Conservation (phyloP, 345 rosid genomes). For the rapeseed (Brassica napus) region DNA sequence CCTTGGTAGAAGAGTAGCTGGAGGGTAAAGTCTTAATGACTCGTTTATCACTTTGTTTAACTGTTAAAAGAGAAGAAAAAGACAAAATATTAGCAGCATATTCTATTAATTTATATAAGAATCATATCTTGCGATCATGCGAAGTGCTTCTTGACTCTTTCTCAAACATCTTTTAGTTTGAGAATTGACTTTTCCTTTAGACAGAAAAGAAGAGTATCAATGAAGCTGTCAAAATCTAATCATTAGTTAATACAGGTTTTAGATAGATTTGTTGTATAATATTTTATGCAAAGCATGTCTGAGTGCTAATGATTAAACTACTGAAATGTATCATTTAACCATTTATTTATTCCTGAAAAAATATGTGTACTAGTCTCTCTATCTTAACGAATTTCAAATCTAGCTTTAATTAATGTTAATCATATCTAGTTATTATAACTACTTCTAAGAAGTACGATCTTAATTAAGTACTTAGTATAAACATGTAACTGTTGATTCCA, state of each 20-base stretch:
- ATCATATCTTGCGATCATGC: conserved; percentile 38
- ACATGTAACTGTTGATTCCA: neutral
- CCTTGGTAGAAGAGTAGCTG: conserved; percentile 83
- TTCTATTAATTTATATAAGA: neutral
- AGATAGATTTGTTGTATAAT: conserved; percentile 14
- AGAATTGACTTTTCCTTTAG: conserved; percentile 31
- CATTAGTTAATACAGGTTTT: conserved; percentile 34
- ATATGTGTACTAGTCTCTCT: neutral
- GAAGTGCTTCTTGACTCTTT: conserved; percentile 44
- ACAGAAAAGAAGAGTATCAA: neutral
- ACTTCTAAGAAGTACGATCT: neutral
- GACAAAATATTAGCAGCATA: conserved; percentile 23
- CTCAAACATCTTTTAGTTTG: conserved; percentile 26
- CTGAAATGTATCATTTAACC: neutral
- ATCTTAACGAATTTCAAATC: conserved; percentile 23
- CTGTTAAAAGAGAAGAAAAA: conserved; percentile 43
- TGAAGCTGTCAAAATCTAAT: conserved; percentile 37
- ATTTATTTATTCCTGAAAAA: conserved; percentile 3
- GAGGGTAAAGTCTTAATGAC: conserved; percentile 89
- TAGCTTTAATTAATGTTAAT: conserved; percentile 19
- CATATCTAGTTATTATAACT: conserved; percentile 14
- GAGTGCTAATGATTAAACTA: conserved; percentile 34
- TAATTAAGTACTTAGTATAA: neutral
- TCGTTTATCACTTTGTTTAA: conserved; percentile 88
- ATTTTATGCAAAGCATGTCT: conserved; percentile 36